Base-by-base conservation (phyloP, 148 eudicot species). In the Fagopyrum tataricum region DNA sequence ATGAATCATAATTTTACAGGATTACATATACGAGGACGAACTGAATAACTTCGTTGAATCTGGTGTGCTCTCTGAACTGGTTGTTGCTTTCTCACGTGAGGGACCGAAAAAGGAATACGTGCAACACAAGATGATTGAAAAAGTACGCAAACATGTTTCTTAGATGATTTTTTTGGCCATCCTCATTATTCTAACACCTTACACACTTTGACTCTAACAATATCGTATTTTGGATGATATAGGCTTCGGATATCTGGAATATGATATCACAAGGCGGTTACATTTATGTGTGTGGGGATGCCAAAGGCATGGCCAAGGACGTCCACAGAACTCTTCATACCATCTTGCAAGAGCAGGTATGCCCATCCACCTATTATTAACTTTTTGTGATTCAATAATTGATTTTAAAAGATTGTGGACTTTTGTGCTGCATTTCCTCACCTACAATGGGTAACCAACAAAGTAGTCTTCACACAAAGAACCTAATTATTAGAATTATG, bases 221-320 rank as follows among this genome's bases (percentile, higher is more conserved):
- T 37, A 61, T 13, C 20, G 7, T n/a, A 6, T 46, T 20, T 44
- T 23, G 69, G 15, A 7, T 56, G 9, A 46, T 67, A 74, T 8
- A 84, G 89, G 90, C 88, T 24, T 74, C 81, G 4, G 87, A 85
- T 72, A 42, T 85, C 18, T 89, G 94, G 99, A 84, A 80, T 64
- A 71, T 87, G 82, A 81, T 95, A 43, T 92, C 92, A 4, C 81
- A 90, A 79, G 99, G 96, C 75, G 99, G 86, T 40, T 88, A 92
- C 75, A 7, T 95, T 4, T 95, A 95, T 61, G 99, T 95, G 0
- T 95, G 99, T 78, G 99, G 99, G 67, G 97, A 95, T 75, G 99
- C 99, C 71, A 95, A 95, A 85, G 96, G 99, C 87, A 95, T 95
- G 99, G 99, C 99, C 43, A 85, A 82, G 67, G 99, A 95, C 78